Evolutionary conservation across 2,329 filamentous ascomycete species (phyloP), one percentile per base, ranked within the genome.

Genomic region (Phialocephala subalpina): DNA sequence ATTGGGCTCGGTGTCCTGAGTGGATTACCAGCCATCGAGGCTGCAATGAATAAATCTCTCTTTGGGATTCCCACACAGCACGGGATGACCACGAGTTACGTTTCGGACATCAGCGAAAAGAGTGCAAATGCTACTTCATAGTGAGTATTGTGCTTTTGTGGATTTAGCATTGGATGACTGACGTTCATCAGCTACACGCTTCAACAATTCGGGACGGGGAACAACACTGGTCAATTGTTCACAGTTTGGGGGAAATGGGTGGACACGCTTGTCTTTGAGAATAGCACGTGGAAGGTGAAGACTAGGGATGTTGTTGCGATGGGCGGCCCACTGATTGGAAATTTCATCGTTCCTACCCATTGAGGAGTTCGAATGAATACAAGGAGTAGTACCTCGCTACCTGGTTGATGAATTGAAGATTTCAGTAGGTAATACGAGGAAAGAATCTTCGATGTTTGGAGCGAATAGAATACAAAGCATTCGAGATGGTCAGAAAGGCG

Each of bases 211-310:
- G 58, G 58, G 18, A 57, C 55, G 7, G 55, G 55, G 9, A 57
- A 57, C 33, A 60, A 60, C 12, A 60, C 40, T n/a, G 42, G 58
- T 8, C 25, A 36, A 11, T 20, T 60, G 42, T 60, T 60, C 33
- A 60, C 58, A 2, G 58, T 60, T 22, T 60, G 58, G 58, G 58
- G 58, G 25, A 60, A 60, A 12, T 60, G 58, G 58, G 58, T 35
- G 16, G 58, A 60, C 58, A 9, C 22, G 25, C 42, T 60, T 22
- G 45, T 60, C n/a, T 36, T 20, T 20, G 45, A 36, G n/a, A 38
- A 29, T 42, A 42, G 55, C 7, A 57, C 29, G 8, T 60, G 58
- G 58, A 60, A 45, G 33, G 27, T 60, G 7, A 49, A 60, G 45
- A 52, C 52, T 25, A 38, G 58, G 18, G 42, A 60, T n/a, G 58